Evolutionary conservation across 2,329 filamentous ascomycete species (phyloP).

Genomic region (Pseudogymnoascus destructans): DNA sequence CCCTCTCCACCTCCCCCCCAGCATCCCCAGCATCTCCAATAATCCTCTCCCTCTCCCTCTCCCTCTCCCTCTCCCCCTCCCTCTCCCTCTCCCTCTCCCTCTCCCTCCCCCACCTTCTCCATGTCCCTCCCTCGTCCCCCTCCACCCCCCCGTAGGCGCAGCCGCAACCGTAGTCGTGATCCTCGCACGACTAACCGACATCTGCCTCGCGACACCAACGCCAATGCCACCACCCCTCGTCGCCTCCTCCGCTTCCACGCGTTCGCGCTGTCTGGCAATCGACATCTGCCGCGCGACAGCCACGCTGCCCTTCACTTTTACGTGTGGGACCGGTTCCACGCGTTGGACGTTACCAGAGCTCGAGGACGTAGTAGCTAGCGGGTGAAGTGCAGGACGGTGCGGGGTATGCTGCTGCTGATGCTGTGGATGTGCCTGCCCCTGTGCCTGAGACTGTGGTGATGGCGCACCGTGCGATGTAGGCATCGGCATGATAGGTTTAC

Average conservation of each 20-base stretch:
- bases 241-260: not conserved
- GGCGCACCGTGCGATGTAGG: not conserved
- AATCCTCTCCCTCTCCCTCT: not conserved
- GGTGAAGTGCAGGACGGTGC: not conserved
- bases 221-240: not conserved
- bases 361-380: not conserved
- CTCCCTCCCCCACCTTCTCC: not conserved
- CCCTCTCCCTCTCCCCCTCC: not conserved
- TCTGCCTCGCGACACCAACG: not conserved
- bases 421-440: not conserved
- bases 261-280: not conserved
- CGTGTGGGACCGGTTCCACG: not conserved
- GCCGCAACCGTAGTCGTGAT: not conserved
- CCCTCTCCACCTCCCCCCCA: constrained; percentile 3
- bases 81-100: not conserved
- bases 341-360: not conserved
- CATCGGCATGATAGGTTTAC: not conserved
- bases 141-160: not conserved
- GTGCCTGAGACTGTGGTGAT: not conserved
- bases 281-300: not conserved
- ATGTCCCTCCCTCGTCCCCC: not conserved
- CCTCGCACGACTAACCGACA: not conserved
- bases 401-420: not conserved
- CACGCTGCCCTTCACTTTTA: not conserved
- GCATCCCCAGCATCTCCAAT: not conserved